Evolutionary conservation across 108 stramenopile species (phyloP).

Genomic region (Nitzschia putrida): DNA sequence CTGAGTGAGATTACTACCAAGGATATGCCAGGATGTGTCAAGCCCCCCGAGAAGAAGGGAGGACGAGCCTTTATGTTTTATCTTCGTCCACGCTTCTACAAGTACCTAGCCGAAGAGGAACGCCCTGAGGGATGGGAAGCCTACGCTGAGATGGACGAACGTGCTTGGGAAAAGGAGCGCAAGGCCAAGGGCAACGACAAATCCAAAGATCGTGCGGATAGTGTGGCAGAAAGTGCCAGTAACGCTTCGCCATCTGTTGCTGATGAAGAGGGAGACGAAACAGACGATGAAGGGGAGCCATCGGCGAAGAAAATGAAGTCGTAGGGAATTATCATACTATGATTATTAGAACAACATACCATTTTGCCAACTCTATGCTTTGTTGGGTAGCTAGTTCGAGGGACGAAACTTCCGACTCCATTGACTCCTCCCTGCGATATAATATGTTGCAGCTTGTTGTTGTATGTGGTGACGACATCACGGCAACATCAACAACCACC

Average conservation of each 20-base stretch:
- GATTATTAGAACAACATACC: background rate
- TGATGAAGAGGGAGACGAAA: constrained; percentile 35
- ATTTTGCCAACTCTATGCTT: too few relatives aligned
- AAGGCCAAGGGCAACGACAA: constrained; percentile 16
- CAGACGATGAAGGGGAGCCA: constrained; percentile 35
- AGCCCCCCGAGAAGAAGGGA: constrained; percentile 44
- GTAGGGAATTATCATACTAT: background rate
- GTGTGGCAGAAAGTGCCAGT: constrained; percentile 21
- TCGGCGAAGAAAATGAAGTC: constrained; percentile 1
- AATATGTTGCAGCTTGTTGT: too few relatives aligned
- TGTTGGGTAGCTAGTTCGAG: too few relatives aligned
- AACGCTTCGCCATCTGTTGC: constrained; percentile 29
- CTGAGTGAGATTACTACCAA: constrained; percentile 81
- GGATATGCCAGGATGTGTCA: constrained; percentile 73
- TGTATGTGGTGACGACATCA: too few relatives aligned
- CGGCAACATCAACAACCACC: too few relatives aligned
- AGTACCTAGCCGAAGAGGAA: constrained; percentile 62
- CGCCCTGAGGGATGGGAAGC: constrained; percentile 80
- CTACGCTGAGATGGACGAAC: constrained; percentile 69
- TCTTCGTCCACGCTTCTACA: constrained; percentile 82
- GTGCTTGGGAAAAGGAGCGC: constrained; percentile 43
- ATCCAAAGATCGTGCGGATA: constrained; percentile 14
- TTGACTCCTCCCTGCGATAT: too few relatives aligned
- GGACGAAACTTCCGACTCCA: too few relatives aligned
- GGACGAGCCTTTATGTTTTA: constrained; percentile 79